Evolutionary conservation across 306 rosid species (phyloP), one percentile per base, ranked within the genome.

Genomic region (Inga leiocalycina): DNA sequence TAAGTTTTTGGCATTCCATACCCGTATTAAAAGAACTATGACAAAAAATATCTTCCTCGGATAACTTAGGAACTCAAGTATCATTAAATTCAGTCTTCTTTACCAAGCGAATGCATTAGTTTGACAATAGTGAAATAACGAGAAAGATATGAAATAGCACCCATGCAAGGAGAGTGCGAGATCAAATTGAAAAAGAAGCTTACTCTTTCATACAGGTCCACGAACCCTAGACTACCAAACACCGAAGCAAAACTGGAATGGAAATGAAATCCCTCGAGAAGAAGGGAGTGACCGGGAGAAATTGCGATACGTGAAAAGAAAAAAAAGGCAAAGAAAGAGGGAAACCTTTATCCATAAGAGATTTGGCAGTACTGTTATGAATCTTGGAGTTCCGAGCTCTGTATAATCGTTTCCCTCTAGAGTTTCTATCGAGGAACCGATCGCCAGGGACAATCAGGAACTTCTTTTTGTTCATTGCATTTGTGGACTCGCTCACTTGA

Each of bases 381-480:
- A 62, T 71, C 74, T 66, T 69, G 59, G 81, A 79, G 78, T 49
- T 79, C 62, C 73, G 77, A 77, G 54, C 62, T 67, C 46, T 83
- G 64, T 30, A 82, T 22, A 73, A 81, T 66, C 44, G 48, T 74
- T 27, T 34, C 77, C 61, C 77, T 46, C 24, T 46, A 24, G 51
- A 43, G 74, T 61, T 45, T 34, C 34, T 11, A 39, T 43, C 17
- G 52, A 39, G 78, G 30, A 24, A 51, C 15, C 68, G 89, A 82
- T 74, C 75, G 51, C 68, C 67, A 22, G 81, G 51, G 78, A 45
- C 71, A 41, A 66, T 76, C 62, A 43, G 67, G 79, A 71, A 78
- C 64, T 6, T 76, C 51, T 84, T 84, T 70, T 84, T 88, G 84
- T 65, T 92, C 94, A 90, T 89, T 51, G 80, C 54, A 59, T 5